phyloP scores from a whole-genome alignment of 2,329 filamentous ascomycete species.

The Balansia obtecta region DNA sequence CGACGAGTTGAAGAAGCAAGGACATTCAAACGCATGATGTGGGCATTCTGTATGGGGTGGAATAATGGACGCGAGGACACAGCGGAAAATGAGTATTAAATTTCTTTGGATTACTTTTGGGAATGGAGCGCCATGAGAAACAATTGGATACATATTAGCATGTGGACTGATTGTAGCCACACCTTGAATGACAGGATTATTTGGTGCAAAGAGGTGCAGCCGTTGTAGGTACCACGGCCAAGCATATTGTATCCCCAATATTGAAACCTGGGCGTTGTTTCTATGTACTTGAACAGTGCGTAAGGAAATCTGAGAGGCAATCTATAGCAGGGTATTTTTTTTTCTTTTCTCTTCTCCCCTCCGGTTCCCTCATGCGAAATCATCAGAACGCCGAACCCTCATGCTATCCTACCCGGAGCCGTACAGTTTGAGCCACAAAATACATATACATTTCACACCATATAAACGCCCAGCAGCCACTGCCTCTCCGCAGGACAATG shows the following conservation, averaged over 20 bases:
- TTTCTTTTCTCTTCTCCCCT: no score
- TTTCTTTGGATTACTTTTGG: neutral
- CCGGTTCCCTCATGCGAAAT: neutral
- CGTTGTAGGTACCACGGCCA: neutral
- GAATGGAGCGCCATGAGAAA: neutral
- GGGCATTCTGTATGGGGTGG: neutral
- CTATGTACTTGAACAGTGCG: neutral
- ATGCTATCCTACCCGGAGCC: neutral
- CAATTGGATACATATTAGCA: no score
- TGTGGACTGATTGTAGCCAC: no score
- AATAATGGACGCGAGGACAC: neutral
- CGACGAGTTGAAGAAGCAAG: constrained; percentile 23
- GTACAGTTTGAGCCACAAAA: no score
- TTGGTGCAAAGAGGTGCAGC: no score
- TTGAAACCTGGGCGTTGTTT: no score
- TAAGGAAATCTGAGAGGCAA: neutral
- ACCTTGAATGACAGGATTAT: no score
- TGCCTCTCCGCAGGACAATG: no score
- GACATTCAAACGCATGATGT: neutral
- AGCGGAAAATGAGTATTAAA: neutral
- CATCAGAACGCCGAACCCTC: neutral
- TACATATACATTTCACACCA: no score
- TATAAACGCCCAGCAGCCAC: no score
- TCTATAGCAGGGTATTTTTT: neutral
- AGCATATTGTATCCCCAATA: neutral